phyloP scores from a whole-genome alignment of 805 yeast species.

The Millerozyma acaciae region DNA sequence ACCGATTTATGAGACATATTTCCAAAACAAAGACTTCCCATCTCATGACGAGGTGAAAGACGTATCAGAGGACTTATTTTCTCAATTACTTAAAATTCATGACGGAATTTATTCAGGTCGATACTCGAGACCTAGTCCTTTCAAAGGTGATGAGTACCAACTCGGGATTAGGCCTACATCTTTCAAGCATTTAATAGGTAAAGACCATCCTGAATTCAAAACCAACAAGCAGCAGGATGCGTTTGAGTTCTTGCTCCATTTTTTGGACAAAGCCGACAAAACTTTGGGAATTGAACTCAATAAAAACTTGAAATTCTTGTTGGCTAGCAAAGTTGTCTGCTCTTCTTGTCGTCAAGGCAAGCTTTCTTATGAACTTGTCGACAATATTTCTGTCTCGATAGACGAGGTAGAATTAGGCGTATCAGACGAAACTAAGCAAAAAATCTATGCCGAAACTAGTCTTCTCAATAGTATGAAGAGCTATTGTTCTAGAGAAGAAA shows the following conservation, averaged over 20 bases:
- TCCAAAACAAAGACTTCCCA: conserved; percentile 32
- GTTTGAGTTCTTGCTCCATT: conserved; percentile 74
- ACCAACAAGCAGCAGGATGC: conserved; percentile 95
- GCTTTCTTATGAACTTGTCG: conserved; percentile 52
- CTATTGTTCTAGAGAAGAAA: conserved; percentile 45
- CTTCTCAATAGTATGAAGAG: conserved; percentile 47
- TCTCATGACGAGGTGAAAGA: conserved; percentile 22
- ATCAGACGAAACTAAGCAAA: conserved; percentile 43
- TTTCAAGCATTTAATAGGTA: conserved; percentile 74
- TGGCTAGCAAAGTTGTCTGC: conserved; percentile 62
- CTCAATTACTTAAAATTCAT: conserved; percentile 74
- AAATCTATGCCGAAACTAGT: conserved; percentile 45
- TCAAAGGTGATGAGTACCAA: conserved; percentile 53
- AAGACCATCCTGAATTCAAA: conserved; percentile 74
- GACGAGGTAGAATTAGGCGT: conserved; percentile 33
- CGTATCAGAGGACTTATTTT: conserved; percentile 63
- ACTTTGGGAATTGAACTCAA: conserved; percentile 45
- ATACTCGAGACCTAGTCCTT: conserved; percentile 56
- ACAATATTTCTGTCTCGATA: conserved; percentile 61
- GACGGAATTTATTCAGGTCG: conserved; percentile 77
- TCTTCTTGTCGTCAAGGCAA: conserved; percentile 57
- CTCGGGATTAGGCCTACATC: conserved; percentile 72
- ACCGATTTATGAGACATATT: conserved; percentile 32
- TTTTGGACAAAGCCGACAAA: conserved; percentile 59
- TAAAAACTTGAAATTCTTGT: conserved; percentile 57